Conservation (phyloP, 2,329 filamentous ascomycete species). For the Aspergillus vadensis region DNA sequence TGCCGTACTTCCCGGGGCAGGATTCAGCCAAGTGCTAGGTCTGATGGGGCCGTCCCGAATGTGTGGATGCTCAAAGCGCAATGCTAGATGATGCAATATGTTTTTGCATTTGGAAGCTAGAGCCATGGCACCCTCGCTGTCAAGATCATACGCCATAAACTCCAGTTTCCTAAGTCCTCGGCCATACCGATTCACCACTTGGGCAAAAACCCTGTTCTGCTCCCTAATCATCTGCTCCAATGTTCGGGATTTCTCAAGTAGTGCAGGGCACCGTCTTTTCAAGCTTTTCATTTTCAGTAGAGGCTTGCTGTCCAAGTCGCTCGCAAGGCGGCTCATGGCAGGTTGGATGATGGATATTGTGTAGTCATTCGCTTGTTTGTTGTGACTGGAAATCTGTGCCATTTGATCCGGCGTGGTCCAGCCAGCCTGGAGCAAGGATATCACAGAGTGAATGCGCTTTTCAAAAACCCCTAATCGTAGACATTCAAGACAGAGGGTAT, state of each 20-base stretch:
- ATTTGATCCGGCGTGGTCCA: slow-evolving; percentile 27
- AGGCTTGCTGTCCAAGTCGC: not conserved
- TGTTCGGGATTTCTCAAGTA: slow-evolving; percentile 9
- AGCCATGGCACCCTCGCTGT: slow-evolving; percentile 30
- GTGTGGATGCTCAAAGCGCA: slow-evolving; percentile 39
- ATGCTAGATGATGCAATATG: slow-evolving; percentile 33
- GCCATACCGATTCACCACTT: slow-evolving; percentile 29
- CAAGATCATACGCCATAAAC: slow-evolving; percentile 36
- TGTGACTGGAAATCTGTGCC: not conserved
- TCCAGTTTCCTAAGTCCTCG: slow-evolving; percentile 32
- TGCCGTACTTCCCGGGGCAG: slow-evolving; percentile 28
- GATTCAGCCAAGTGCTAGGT: slow-evolving; percentile 32
- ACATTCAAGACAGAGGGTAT: slow-evolving; percentile 30
- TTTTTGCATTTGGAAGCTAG: slow-evolving; percentile 25
- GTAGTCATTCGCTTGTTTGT: slow-evolving; percentile 13
- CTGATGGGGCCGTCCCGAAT: slow-evolving; percentile 34
- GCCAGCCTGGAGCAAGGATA: slow-evolving; percentile 34
- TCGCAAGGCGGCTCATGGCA: not conserved
- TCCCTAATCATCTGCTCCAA: slow-evolving; percentile 24
- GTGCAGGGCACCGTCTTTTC: not conserved
- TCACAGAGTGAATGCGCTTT: slow-evolving; percentile 33
- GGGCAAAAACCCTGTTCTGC: slow-evolving; percentile 30
- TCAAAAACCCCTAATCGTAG: slow-evolving; percentile 38
- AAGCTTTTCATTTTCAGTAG: slow-evolving; percentile 1
- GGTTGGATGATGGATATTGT: slow-evolving; percentile 22